Base-by-base conservation (phyloP, 2,329 filamentous ascomycete genomes). In the Xylaria sp. region DNA sequence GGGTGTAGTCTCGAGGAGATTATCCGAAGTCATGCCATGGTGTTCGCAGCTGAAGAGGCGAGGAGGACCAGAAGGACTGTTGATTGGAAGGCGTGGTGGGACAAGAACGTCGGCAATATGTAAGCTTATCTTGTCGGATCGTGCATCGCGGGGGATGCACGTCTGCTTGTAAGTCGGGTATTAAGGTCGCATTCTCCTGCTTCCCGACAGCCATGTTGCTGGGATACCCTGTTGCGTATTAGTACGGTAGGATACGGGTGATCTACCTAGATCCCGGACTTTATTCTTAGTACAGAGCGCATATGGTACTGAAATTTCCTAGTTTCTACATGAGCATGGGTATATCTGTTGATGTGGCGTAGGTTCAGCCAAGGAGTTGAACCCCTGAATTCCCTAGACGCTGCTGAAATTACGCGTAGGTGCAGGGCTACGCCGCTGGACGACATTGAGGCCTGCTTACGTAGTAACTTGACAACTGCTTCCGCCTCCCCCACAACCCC, bases 11-110 rank as follows among this genome's bases (percentile, higher is more conserved):
- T 97, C 8, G 93, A 97, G 66, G 96, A 98, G 77, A 89, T 92
- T 1, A 86, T 98, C n/a, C 86, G 92, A 58, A 97, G 94, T 76
- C 96, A 98, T 82, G 94, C 92, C 1, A 88, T 96, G 81, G 95
- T 98, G 0, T 99, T 98, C 83, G 94, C 94, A 28, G 96, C 95
- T 0, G 96, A 98, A 81, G 92, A 97, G 75, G 94, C 95, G 5
- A 88, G 95, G 76, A 84, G 83, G 59, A 85, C 86, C 60, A 89
- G 87, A 76, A 90, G 87, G 77, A 90, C 96, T 8, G 82, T 98
- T 3, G 86, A 91, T 73, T 98, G 93, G 90, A 81, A 82, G 52
- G 80, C 86, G 56, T 97, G 94, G 93, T 97, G 94, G 94, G 80
- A 82, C 39, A 78, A 80, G 68, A 84, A 89, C 72, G 84, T 91